Conservation (phyloP, 176 grass and related monocot genomes). For the Triticum dicoccoides region DNA sequence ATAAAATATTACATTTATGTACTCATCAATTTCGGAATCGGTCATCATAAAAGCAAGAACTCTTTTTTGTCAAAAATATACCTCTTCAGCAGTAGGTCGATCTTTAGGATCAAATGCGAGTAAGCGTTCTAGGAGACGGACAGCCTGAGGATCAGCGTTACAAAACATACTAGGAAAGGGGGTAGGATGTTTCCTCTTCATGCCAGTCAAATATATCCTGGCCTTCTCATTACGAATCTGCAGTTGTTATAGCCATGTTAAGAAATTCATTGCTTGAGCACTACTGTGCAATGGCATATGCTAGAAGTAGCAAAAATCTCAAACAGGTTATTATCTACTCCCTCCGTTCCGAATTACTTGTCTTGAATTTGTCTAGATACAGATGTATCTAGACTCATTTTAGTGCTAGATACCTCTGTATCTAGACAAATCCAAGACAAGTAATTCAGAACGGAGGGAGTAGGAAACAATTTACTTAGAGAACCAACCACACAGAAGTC, state of each 20-base stretch:
- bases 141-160: slow-evolving; percentile 67
- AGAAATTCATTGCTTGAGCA: neutral
- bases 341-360: too few species aligned
- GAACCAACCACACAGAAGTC: neutral
- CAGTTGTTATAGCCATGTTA: slow-evolving; percentile 20
- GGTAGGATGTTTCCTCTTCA: slow-evolving; percentile 63
- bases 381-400: too few species aligned
- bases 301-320: slow-evolving; percentile 5
- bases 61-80: slow-evolving; percentile 15
- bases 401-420: too few species aligned
- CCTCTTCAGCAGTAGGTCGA: slow-evolving; percentile 86
- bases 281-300: neutral
- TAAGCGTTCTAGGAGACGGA: slow-evolving; percentile 70
- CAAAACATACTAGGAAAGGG: slow-evolving; percentile 66
- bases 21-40: neutral
- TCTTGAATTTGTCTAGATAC: too few species aligned
- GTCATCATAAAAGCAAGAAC: slow-evolving; percentile 19
- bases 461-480: slow-evolving; percentile 1
- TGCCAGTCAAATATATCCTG: slow-evolving; percentile 55
- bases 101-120: slow-evolving; percentile 94
- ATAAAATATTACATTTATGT: slow-evolving; percentile 13
- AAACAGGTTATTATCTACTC: neutral
- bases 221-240: slow-evolving; percentile 93
- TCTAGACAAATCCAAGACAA: too few species aligned
- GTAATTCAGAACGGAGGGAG: too few species aligned